Conservation (phyloP, 257 asterid genomes). For the Prunella vulgaris region DNA sequence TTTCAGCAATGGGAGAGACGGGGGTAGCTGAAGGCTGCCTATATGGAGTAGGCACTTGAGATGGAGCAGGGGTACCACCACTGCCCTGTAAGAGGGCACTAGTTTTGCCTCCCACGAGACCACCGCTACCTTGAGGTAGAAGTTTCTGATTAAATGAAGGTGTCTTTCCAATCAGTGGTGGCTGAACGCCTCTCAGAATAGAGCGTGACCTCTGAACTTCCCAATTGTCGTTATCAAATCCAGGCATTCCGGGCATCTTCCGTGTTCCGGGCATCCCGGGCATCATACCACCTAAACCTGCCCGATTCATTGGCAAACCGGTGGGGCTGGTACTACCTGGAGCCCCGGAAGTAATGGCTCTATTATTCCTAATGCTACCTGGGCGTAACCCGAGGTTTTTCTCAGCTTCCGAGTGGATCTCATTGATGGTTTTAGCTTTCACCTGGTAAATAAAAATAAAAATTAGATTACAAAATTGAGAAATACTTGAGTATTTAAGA, state of each 20-base stretch:
- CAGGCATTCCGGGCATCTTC: conserved; percentile 89
- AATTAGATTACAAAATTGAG: background rate
- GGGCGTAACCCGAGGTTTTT: conserved; percentile 94
- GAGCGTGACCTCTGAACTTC: conserved; percentile 76
- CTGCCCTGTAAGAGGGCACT: conserved; percentile 83
- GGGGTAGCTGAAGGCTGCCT: conserved; percentile 33
- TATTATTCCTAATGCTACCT: conserved; percentile 73
- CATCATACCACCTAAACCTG: conserved; percentile 94
- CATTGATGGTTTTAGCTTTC: conserved; percentile 88
- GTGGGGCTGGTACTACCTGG: conserved; percentile 62
- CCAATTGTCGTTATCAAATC: conserved; percentile 78
- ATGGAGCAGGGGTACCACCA: conserved; percentile 14
- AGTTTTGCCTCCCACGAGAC: conserved; percentile 48
- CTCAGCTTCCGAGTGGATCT: conserved; percentile 96
- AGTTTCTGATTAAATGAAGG: conserved; percentile 51
- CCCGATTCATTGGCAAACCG: conserved; percentile 66
- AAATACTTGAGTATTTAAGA: background rate
- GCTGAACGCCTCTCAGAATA: conserved; percentile 76
- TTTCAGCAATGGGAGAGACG: conserved; percentile 28
- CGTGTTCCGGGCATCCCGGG: conserved; percentile 97
- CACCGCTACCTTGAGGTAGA: conserved; percentile 74
- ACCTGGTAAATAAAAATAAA: conserved; percentile 37
- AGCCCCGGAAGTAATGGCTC: conserved; percentile 45
- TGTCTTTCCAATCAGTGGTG: conserved; percentile 51
- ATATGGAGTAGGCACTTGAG: conserved; percentile 33